Evolutionary conservation across 352 stramenopile genomes (phyloP).

Genomic region (Phytophthora pistaciae): DNA sequence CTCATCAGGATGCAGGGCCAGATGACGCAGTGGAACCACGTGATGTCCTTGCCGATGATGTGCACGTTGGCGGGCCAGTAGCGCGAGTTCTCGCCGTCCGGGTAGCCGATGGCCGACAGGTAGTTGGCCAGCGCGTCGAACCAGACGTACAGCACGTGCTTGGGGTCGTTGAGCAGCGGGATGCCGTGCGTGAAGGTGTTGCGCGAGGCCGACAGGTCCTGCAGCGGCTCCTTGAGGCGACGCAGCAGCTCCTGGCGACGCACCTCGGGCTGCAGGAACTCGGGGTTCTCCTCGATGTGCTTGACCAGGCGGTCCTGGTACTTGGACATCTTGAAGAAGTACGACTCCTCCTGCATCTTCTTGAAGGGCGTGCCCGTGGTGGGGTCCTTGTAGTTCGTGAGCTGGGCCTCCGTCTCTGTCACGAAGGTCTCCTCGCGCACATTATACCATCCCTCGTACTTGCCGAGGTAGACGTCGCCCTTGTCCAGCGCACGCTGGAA

Average conservation of each 20-base stretch:
- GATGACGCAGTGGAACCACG: slow-evolving; percentile 99
- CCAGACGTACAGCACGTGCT: slow-evolving; percentile 99
- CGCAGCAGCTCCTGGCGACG: slow-evolving; percentile 96
- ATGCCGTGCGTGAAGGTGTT: slow-evolving; percentile 98
- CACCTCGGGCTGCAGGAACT: slow-evolving; percentile 97
- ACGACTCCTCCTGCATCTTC: slow-evolving; percentile 98
- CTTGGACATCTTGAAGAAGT: slow-evolving; percentile 99
- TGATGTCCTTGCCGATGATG: slow-evolving; percentile 99
- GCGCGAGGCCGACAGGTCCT: slow-evolving; percentile 97
- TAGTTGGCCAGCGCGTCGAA: slow-evolving; percentile 99
- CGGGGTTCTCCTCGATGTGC: slow-evolving; percentile 95
- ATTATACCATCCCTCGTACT: slow-evolving; percentile 99
- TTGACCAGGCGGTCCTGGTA: slow-evolving; percentile 96
- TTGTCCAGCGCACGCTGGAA: slow-evolving; percentile 92
- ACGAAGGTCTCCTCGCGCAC: slow-evolving; percentile 99
- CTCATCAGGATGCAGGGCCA: slow-evolving; percentile 99
- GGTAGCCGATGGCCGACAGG: slow-evolving; percentile 96
- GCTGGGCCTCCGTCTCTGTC: slow-evolving; percentile 96
- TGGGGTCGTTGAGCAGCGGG: slow-evolving; percentile 93
- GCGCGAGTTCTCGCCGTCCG: slow-evolving; percentile 76
- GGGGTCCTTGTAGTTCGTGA: slow-evolving; percentile 97
- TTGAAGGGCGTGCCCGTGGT: slow-evolving; percentile 94
- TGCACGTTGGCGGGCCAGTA: slow-evolving; percentile 89
- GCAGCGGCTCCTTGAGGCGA: slow-evolving; percentile 93
- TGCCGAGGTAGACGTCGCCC: slow-evolving; percentile 97